These are phyloP conservation scores for Aureobasidium sp. DNA, from an alignment of 2,329 filamentous ascomycete species.

Conservation along the genomic window DNA sequence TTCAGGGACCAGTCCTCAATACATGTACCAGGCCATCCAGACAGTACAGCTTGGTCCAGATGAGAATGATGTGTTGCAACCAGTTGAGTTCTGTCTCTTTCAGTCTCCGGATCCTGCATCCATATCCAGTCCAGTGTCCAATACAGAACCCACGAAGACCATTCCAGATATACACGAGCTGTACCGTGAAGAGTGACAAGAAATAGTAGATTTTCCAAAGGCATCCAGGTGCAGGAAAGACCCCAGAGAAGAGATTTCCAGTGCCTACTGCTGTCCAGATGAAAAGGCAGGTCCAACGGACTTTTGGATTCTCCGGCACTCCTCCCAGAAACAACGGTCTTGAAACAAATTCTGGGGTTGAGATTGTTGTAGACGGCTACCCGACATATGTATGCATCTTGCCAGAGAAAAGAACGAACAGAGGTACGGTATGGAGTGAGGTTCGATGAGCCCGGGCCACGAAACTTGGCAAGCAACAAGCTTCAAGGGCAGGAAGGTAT, in stretches of 20 bases:
- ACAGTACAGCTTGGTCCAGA: background rate
- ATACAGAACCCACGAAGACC: too few species aligned
- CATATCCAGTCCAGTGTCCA: background rate
- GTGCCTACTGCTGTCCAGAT: too few species aligned
- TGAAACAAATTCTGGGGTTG: background rate
- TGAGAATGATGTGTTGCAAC: background rate
- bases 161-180: background rate
- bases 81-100: background rate
- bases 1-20: background rate
- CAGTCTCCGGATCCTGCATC: background rate
- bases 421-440: background rate
- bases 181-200: background rate
- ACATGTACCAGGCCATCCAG: background rate
- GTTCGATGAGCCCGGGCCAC: background rate
- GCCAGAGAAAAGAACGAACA: background rate
- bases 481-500: background rate
- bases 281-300: too few species aligned
- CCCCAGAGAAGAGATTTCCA: too few species aligned
- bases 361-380: background rate
- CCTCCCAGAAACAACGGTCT: too few species aligned
- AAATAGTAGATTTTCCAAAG: too few species aligned
- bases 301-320: too few species aligned
- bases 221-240: too few species aligned
- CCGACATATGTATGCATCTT: background rate
- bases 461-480: background rate